Conservation (phyloP, 345 rosid genomes). For the Murraya koenigii region DNA sequence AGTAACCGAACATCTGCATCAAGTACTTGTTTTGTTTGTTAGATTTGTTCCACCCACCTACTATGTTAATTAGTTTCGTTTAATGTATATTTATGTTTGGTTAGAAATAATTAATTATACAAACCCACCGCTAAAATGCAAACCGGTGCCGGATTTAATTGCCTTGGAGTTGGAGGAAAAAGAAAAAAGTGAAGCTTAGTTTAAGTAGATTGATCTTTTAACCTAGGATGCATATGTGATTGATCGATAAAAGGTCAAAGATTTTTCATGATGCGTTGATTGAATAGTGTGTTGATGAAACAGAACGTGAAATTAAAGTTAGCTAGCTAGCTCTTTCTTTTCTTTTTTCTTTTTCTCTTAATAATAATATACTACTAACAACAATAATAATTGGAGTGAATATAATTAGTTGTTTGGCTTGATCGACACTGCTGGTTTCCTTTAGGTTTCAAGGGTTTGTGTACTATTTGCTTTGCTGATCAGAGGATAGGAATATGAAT, state of each 20-base stretch:
- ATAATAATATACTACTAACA: no score
- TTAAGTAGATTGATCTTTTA: neutral
- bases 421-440: no score
- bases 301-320: neutral
- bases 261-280: neutral
- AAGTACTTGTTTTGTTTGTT: constrained; percentile 11
- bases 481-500: neutral
- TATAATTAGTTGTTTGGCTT: neutral
- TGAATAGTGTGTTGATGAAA: neutral
- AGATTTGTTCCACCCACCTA: neutral
- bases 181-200: neutral
- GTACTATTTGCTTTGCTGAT: neutral
- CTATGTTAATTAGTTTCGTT: neutral
- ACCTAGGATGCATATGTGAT: neutral
- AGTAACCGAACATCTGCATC: constrained; percentile 22
- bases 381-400: neutral
- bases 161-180: neutral
- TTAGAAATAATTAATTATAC: neutral
- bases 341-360: neutral
- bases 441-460: neutral
- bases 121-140: neutral
- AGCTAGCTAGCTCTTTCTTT: neutral
- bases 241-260: neutral
- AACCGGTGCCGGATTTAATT: neutral
- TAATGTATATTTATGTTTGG: neutral